A percentile compares a stretch with the other conserved stretches of the same genome.
These are phyloP conservation scores for Ceratobasidium theobromae DNA, from an alignment of 1,284 basidiomycete species.

Conservation along the genomic window DNA sequence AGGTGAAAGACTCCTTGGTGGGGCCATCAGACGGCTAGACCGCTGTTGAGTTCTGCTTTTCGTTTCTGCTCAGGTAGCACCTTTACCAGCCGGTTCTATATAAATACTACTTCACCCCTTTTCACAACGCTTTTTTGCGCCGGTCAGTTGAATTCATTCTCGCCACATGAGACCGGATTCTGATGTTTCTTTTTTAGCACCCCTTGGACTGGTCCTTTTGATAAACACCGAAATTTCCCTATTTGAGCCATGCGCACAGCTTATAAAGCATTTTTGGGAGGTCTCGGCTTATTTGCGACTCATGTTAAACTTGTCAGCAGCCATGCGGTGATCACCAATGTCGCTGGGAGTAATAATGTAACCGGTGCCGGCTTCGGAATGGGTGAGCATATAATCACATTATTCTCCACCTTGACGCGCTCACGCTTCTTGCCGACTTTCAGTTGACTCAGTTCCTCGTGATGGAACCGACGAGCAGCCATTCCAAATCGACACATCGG, in stretches of 20 bases:
- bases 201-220: neutral
- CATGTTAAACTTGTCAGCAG: constrained; percentile 9
- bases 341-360: constrained; percentile 12
- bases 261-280: neutral
- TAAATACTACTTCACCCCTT: neutral
- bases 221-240: neutral
- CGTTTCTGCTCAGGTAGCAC: constrained; percentile 24
- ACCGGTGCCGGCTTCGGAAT: constrained; percentile 14
- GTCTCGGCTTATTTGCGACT: neutral
- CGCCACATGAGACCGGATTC: neutral
- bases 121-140: neutral
- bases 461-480: constrained; percentile 29
- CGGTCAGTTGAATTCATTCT: neutral
- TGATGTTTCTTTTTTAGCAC: neutral
- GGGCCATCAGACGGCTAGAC: constrained; percentile 22
- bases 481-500: constrained; percentile 22
- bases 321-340: constrained; percentile 19
- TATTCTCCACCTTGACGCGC: neutral
- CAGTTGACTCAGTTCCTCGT: constrained; percentile 19
- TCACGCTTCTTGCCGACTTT: neutral
- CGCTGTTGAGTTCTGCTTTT: constrained; percentile 4
- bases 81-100: neutral
- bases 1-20: neutral
- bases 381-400: neutral
- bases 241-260: neutral